Percentiles rank a stretch among this genome's conserved stretches.
Evolutionary conservation across 306 rosid species (phyloP).

Genomic region (Glycine soja): DNA sequence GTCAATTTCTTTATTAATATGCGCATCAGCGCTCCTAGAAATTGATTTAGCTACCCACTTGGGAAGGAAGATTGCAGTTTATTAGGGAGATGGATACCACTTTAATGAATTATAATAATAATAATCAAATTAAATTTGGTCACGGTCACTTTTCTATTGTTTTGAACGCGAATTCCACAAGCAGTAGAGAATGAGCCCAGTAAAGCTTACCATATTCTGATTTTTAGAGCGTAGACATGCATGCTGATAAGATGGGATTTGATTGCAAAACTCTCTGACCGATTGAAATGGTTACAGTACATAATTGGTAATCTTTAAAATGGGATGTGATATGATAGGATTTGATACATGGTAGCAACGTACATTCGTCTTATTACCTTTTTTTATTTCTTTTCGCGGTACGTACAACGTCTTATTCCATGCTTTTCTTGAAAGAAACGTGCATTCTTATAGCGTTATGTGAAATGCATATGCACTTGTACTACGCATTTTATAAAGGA

Average conservation of each 20-base stretch:
- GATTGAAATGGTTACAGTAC: slow-evolving; percentile 1
- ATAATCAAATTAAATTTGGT: neutral
- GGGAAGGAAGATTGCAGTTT: neutral
- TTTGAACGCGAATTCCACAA: neutral
- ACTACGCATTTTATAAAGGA: neutral
- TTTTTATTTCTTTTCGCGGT: neutral
- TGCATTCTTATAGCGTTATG: neutral
- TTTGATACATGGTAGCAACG: slow-evolving; percentile 5
- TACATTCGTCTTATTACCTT: slow-evolving; percentile 15
- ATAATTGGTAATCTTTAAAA: neutral
- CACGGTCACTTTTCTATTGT: neutral
- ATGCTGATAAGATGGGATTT: slow-evolving; percentile 33
- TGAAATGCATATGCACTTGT: neutral
- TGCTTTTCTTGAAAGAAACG: neutral
- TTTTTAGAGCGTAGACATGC: neutral
- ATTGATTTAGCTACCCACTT: slow-evolving; percentile 1
- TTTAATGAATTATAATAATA: neutral
- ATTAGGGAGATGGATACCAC: neutral
- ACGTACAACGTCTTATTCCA: neutral
- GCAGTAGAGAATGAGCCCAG: neutral
- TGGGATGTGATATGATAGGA: slow-evolving; percentile 14
- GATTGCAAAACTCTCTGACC: slow-evolving; percentile 25
- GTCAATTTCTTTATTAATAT: neutral
- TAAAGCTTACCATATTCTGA: slow-evolving; percentile 30
- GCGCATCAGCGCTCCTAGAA: neutral